Conservation (phyloP, 176 grass and related monocot genomes). For the Juncus effusus region DNA sequence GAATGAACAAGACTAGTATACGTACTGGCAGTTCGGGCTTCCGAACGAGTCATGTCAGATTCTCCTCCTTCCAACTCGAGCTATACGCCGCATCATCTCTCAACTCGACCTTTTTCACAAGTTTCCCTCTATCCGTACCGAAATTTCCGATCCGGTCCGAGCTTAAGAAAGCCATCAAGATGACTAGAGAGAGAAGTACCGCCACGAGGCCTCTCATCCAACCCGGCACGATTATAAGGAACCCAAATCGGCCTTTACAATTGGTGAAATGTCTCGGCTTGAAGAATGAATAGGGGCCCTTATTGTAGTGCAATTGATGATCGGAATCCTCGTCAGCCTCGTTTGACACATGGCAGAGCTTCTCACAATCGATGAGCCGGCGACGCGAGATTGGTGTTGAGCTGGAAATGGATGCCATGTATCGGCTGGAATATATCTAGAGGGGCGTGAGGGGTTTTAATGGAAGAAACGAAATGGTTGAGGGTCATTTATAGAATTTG, state of each 20-base stretch:
- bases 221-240: background rate
- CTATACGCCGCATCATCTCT: too few species aligned
- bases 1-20: too few species aligned
- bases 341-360: too few species aligned
- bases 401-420: conserved; percentile 22
- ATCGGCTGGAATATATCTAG: background rate
- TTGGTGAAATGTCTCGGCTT: conserved; percentile 8
- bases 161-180: too few species aligned
- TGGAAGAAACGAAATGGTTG: too few species aligned
- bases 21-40: too few species aligned
- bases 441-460: too few species aligned
- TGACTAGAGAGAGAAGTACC: conserved; percentile 18
- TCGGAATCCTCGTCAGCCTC: background rate
- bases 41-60: too few species aligned
- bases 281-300: conserved; percentile 8
- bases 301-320: conserved; percentile 16
- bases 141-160: too few species aligned
- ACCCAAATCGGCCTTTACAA: conserved; percentile 14
- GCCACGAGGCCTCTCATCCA: conserved; percentile 17
- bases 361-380: conserved; percentile 9
- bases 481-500: background rate
- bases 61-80: too few species aligned
- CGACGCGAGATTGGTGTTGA: conserved; percentile 19
- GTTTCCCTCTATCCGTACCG: too few species aligned
- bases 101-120: too few species aligned